Base-by-base conservation (phyloP, 2,329 filamentous ascomycete genomes). In the Xylariales sp. region DNA sequence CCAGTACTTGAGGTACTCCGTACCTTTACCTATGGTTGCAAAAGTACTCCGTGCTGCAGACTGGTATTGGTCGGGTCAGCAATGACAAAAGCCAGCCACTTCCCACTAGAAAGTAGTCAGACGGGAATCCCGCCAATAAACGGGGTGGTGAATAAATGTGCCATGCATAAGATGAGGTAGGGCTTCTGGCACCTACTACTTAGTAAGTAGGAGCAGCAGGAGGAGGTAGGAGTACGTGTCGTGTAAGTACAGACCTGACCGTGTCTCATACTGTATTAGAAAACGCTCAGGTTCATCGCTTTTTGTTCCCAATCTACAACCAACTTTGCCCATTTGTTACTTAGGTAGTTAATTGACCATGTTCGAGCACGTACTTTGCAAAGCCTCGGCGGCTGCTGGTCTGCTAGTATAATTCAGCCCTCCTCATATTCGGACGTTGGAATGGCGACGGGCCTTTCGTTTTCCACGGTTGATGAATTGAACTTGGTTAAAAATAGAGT, bases 401-500 rank as follows among this genome's bases (percentile, higher is more conserved):
- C 5, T 39, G 12, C 8, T 39, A 39, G 36, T 39, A 39, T 10
- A 39, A 10, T 39, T 10, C 12, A 50, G 3, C 23, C 16, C 39
- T 5, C 6, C n/a, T 23, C 4, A 8, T 3, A 16, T 39, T 23
- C 8, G 5, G 2, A 2, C 7, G 28, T 48, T 43, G 32, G 34
- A 43, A 67, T 18, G 23, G 32, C 8, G 14, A 55, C 16, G 28
- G 34, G 23, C 34, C 16, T 64, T n/a, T 34, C 16, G 49, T 41
- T 18, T n/a, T 18, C 43, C n/a, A 36, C 30, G 43, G 8, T 59
- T 54, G 28, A 28, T 56, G 55, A 56, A 60, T 64, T 60, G 43
- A 53, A 46, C 18, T 56, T 53, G 48, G 48, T 66, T 69, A 69
- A 66, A 69, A 69, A 69, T 69, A 69, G 67, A 69, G 54, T 65